Evolutionary conservation across 352 stramenopile genomes (phyloP), one percentile per base, ranked within the genome.

Genomic region (Elongisporangium senticosum): DNA sequence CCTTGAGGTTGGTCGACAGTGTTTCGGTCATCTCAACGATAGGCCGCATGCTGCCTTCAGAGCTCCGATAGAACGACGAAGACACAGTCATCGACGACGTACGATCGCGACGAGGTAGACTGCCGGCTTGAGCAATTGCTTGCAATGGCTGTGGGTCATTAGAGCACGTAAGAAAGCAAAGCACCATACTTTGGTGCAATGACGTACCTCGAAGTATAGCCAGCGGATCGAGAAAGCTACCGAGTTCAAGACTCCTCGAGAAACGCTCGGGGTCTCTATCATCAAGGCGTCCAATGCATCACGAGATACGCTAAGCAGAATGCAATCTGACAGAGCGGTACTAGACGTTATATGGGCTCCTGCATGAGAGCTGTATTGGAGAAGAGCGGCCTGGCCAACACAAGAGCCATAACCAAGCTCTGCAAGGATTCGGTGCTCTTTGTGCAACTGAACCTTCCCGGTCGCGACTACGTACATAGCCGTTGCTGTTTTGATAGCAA

Each of bases 401-500:
- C 85, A 95, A 26, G 83, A 77, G 48, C 85, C 85, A 60, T 86
- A 82, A 0, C 74, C 71, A 24, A 93, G 62, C 21, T 88, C 79
- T 0, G 83, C 73, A 1, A 95, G 57, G 43, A 93, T 76, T 2
- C 74, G 70, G 21, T 69, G 69, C 39, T 92, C 65, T 53, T 93
- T 92, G 59, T 95, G 85, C 15, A 93, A 73, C 56, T 95, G 83
- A 22, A 95, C 79, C 2, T 68, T 79, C 2, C 85, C 85, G 7
- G 63, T 65, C 2, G 85, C 85, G 54, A 95, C 74, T 8, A 93
- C 75, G 48, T 82, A 93, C 85, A 95, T 93, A 2, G 81, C 71
- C 17, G 72, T 81, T 52, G 85, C 85, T 95, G 59, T 15, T 63
- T 10, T 20, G 17, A 49, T 26, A 3, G 13, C 33, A 58, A 11